Conservation (phyloP, 129 eudicot species). For the Escallonia rubra region DNA sequence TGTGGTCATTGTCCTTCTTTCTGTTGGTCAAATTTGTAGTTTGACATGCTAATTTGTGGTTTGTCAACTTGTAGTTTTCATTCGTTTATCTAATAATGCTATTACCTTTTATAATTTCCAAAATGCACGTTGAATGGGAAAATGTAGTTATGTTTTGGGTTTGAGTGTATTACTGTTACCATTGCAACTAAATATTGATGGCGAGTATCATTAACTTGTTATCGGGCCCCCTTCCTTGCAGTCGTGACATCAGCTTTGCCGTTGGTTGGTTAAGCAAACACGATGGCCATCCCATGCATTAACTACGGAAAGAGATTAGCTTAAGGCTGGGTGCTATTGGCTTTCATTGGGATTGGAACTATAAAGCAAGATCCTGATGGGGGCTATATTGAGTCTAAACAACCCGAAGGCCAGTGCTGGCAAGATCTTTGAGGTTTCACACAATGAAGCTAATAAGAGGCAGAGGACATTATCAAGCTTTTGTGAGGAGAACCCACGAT, state of each 20-base stretch:
- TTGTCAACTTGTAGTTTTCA: no score
- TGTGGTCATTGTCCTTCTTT: background rate
- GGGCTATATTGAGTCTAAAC: slow-evolving; percentile 55
- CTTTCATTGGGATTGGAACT: background rate
- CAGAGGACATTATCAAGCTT: slow-evolving; percentile 54
- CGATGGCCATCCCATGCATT: background rate
- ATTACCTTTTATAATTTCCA: background rate
- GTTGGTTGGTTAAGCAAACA: slow-evolving; percentile 4
- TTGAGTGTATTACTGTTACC: background rate
- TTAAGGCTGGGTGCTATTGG: background rate
- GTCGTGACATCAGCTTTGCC: background rate
- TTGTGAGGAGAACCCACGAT: slow-evolving; percentile 71
- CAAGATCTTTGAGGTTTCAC: slow-evolving; percentile 25
- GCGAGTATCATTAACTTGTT: background rate
- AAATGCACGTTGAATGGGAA: background rate
- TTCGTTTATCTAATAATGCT: no score
- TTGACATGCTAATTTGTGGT: no score
- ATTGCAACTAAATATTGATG: background rate
- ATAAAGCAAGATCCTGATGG: slow-evolving; percentile 34
- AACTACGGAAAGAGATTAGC: background rate
- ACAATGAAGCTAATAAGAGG: slow-evolving; percentile 57
- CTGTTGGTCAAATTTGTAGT: background rate
- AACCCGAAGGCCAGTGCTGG: slow-evolving; percentile 23
- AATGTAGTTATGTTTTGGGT: background rate
- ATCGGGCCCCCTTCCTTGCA: background rate